Evolutionary conservation across 139 green algal genomes (phyloP).

Genomic region (Micromonas commoda): DNA sequence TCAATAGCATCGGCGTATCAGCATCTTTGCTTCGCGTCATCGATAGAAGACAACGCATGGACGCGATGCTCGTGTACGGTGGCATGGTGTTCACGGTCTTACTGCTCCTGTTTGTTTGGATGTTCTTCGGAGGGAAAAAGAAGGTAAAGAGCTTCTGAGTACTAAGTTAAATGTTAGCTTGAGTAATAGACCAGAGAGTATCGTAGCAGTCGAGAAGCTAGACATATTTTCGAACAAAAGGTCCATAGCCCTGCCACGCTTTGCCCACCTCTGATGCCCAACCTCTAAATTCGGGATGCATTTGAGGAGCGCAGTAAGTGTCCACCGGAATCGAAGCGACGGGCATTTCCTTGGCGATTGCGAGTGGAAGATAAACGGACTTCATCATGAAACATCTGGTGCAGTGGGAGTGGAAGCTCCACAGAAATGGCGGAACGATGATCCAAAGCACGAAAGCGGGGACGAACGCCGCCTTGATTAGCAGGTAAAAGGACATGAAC

Average conservation of each 20-base stretch:
- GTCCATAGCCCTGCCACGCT: background rate
- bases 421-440: background rate
- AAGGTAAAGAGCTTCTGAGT: too few relatives aligned
- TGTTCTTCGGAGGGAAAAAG: slow-evolving; percentile 7
- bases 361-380: background rate
- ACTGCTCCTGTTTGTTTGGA: background rate
- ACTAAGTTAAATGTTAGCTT: too few relatives aligned
- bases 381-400: background rate
- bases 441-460: background rate
- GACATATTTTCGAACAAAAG: background rate
- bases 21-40: background rate
- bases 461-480: background rate
- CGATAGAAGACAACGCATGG: slow-evolving; percentile 4
- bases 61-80: slow-evolving; percentile 22
- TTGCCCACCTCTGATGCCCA: background rate
- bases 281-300: background rate
- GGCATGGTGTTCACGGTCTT: slow-evolving; percentile 14
- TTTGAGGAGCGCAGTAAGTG: background rate
- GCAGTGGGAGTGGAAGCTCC: background rate
- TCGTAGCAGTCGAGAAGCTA: too few relatives aligned
- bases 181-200: too few relatives aligned
- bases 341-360: background rate
- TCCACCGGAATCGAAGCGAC: background rate
- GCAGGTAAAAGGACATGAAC: background rate
- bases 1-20: slow-evolving; percentile 13